Conservation (phyloP, 2,329 filamentous ascomycete genomes). For the Apiospora rasikravindrae region DNA sequence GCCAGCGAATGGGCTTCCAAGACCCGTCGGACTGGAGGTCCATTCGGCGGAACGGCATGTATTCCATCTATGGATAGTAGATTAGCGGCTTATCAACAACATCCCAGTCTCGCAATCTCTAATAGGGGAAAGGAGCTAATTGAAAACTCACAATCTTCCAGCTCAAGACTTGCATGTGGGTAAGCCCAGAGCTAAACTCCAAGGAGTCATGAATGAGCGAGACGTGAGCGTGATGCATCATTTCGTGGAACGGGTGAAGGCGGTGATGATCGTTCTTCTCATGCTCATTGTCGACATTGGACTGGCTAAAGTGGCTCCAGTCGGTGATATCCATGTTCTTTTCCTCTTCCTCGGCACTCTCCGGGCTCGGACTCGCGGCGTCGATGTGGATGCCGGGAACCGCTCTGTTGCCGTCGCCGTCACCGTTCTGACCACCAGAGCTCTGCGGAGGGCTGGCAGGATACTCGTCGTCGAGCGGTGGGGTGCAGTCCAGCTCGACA, state of each 20-base stretch:
- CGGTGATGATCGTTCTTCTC: constrained; percentile 22
- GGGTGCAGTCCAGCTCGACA: constrained; percentile 67
- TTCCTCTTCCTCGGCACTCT: constrained; percentile 18
- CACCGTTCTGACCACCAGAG: constrained; percentile 23
- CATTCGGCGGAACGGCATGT: constrained; percentile 81
- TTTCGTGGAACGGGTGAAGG: constrained; percentile 54
- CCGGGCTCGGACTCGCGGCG: constrained; percentile 32
- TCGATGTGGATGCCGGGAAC: constrained; percentile 44
- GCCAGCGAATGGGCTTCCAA: constrained; percentile 83
- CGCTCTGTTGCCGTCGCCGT: constrained; percentile 12
- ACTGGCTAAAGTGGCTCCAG: constrained; percentile 28
- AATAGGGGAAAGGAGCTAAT: not conserved
- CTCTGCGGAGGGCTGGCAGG: not conserved
- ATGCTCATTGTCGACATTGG: constrained; percentile 19
- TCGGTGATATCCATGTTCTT: constrained; percentile 21
- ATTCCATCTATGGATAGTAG: constrained; percentile 65
- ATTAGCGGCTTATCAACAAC: not conserved
- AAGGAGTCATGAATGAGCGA: constrained; percentile 74
- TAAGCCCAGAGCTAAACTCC: constrained; percentile 65
- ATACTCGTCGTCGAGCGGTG: constrained; percentile 43
- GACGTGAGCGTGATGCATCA: constrained; percentile 62
- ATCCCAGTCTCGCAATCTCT: not conserved
- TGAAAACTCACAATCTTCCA: constrained; percentile 61
- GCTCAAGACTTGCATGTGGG: constrained; percentile 59
- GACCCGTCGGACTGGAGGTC: constrained; percentile 73